Conservation (phyloP, 2,329 filamentous ascomycete species). For the Penicillium psychrosexuale region DNA sequence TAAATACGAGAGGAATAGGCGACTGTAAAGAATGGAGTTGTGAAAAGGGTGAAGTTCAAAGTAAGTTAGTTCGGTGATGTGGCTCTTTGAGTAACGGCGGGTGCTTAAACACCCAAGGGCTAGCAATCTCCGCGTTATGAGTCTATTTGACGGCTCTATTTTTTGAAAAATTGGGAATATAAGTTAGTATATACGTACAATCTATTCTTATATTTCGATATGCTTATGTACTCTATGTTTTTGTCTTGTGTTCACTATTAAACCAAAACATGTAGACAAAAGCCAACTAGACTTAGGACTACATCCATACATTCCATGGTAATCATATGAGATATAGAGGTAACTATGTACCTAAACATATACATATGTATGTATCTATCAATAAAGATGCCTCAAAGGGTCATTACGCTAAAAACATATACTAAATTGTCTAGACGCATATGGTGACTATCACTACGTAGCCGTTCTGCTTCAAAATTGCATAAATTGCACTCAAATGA, state of each 20-base stretch:
- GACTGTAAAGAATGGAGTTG: not conserved
- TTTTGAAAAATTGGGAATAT: not conserved
- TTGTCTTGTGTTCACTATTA: not conserved
- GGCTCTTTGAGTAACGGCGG: conserved; percentile 3
- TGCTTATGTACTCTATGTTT: not conserved
- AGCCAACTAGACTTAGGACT: not conserved
- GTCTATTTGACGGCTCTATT: not conserved
- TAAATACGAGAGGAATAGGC: not conserved
- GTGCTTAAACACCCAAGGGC: not conserved
- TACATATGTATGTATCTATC: not conserved
- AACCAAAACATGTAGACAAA: not conserved
- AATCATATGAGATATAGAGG: not conserved
- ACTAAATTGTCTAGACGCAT: not conserved
- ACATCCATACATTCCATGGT: not conserved
- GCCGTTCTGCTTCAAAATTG: conserved; percentile 28
- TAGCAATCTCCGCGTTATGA: not conserved
- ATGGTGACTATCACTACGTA: not conserved
- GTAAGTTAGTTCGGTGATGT: conserved; percentile 2
- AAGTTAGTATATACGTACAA: not conserved
- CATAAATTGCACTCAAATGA: conserved; percentile 37
- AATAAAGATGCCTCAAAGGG: too few species aligned
- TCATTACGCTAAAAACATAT: not conserved
- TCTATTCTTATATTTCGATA: not conserved
- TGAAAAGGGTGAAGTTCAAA: not conserved
- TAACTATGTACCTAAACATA: not conserved